Conservation (phyloP, 2,329 filamentous ascomycete genomes). For the Cladobotryum mycophilum region DNA sequence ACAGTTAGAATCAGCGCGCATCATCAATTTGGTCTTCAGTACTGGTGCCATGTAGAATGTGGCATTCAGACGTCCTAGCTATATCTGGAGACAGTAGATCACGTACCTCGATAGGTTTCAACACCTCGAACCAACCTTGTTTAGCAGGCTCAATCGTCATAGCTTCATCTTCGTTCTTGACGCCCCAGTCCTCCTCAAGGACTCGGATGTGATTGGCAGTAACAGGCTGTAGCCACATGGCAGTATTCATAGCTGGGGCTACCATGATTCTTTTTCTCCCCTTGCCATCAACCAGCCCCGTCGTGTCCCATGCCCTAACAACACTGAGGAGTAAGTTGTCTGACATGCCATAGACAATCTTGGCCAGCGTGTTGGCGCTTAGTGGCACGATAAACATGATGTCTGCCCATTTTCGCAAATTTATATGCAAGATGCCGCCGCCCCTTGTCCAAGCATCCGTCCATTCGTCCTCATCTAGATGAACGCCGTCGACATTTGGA, state of each 20-base stretch:
- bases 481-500: constrained; percentile 72
- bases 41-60: too few relatives aligned
- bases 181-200: constrained; percentile 70
- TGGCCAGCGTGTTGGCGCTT: constrained; percentile 79
- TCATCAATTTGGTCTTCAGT: too few relatives aligned
- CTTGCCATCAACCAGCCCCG: constrained; percentile 48
- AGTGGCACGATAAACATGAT: constrained; percentile 73
- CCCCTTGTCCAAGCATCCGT: constrained; percentile 67
- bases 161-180: constrained; percentile 21
- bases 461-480: constrained; percentile 86
- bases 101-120: constrained; percentile 49
- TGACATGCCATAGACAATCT: constrained; percentile 69
- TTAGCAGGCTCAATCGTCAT: background rate
- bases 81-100: background rate
- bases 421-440: constrained; percentile 82
- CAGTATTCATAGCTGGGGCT: constrained; percentile 79
- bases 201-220: constrained; percentile 65
- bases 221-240: constrained; percentile 84
- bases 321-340: constrained; percentile 71
- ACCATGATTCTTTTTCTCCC: constrained; percentile 64
- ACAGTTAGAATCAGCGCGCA: background rate
- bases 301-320: constrained; percentile 81
- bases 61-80: too few relatives aligned
- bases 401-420: constrained; percentile 72
- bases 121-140: constrained; percentile 52